Conservation (phyloP, 768 basidiomycete genomes). For the Boletus sp. region DNA sequence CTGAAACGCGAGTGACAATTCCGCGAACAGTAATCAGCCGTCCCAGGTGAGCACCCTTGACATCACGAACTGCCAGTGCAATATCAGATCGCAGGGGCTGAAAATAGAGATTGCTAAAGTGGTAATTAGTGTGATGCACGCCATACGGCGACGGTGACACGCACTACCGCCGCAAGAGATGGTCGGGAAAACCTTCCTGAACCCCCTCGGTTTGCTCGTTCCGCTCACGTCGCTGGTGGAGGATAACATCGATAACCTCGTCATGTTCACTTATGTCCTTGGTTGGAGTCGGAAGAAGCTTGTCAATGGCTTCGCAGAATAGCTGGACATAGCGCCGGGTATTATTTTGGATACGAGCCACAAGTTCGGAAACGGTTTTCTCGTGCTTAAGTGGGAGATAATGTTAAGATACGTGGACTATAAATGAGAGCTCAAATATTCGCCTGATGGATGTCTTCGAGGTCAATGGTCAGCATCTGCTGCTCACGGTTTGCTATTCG, state of each 20-base stretch:
- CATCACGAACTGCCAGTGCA: conserved; percentile 87
- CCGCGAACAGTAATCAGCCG: conserved; percentile 94
- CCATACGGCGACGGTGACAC: conserved; percentile 33
- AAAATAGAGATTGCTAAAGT: conserved; percentile 86
- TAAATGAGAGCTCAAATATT: conserved; percentile 18
- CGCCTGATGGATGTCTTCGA: conserved; percentile 83
- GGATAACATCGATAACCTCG: conserved; percentile 95
- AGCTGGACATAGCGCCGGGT: conserved; percentile 86
- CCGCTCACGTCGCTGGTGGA: conserved; percentile 88
- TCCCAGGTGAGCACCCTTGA: conserved; percentile 83
- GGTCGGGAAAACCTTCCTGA: conserved; percentile 84
- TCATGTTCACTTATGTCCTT: conserved; percentile 87
- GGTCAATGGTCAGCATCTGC: conserved; percentile 81
- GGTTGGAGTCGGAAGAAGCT: conserved; percentile 82
- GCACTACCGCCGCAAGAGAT: conserved; percentile 92
- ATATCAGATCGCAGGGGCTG: conserved; percentile 74
- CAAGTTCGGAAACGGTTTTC: conserved; percentile 68
- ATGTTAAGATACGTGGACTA: conserved; percentile 4
- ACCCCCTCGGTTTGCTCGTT: conserved; percentile 75
- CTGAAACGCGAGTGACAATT: conserved; percentile 97
- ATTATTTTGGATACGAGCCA: conserved; percentile 76
- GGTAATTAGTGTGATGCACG: conserved; percentile 11
- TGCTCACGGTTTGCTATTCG: conserved; percentile 89
- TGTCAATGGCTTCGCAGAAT: conserved; percentile 89
- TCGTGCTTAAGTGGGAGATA: conserved; percentile 49